phyloP scores from a whole-genome alignment of 2,329 filamentous ascomycete genomes.

The Aureobasidium sp. region DNA sequence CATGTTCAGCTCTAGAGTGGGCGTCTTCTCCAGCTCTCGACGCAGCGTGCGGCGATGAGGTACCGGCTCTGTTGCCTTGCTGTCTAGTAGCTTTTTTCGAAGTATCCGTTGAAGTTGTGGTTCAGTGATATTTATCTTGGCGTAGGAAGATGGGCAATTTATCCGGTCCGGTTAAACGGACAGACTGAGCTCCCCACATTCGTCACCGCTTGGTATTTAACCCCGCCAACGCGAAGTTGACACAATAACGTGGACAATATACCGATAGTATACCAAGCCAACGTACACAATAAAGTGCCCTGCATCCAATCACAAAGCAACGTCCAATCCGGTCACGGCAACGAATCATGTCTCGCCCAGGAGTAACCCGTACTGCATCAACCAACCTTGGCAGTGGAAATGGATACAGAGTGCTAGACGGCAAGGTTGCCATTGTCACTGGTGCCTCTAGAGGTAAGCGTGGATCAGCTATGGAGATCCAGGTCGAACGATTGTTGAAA shows the following conservation, averaged over 20 bases:
- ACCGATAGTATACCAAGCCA: not conserved
- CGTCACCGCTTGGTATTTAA: not conserved
- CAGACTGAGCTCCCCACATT: not conserved
- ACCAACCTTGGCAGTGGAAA: constrained; percentile 29
- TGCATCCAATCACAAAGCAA: not conserved
- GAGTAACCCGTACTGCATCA: constrained; percentile 26
- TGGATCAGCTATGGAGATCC: not conserved
- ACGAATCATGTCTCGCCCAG: constrained; percentile 29
- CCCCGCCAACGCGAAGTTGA: not conserved
- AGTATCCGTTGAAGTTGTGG: not conserved
- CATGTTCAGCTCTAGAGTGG: not conserved
- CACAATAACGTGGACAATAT: not conserved
- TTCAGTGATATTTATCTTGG: not conserved
- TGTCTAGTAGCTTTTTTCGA: too few relatives aligned
- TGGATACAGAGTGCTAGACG: constrained; percentile 42
- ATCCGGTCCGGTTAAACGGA: not conserved
- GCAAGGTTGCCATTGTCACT: constrained; percentile 71
- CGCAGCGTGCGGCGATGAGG: constrained; percentile 19
- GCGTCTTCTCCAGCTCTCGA: constrained; percentile 10
- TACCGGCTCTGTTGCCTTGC: not conserved
- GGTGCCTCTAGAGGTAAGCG: constrained; percentile 64
- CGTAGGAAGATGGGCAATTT: not conserved
- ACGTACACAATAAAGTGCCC: not conserved
- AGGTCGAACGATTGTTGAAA: not conserved
- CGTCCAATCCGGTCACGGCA: not conserved